Evolutionary conservation across 306 rosid species (phyloP).

Genomic region (Lagenaria siceraria): DNA sequence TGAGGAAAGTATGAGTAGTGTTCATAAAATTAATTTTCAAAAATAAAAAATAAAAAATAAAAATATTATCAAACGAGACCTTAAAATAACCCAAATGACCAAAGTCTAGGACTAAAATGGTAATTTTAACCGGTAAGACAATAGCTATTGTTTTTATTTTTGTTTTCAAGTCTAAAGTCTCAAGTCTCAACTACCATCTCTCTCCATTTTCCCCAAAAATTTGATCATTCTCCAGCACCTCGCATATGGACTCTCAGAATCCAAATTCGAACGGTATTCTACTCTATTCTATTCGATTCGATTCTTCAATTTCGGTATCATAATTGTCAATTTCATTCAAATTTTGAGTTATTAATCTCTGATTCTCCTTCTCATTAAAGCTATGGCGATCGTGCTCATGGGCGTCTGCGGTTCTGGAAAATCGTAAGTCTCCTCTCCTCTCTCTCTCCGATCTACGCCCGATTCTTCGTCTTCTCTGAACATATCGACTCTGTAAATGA

Average conservation of each 20-base stretch:
- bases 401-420: slow-evolving; percentile 90
- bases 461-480: not conserved
- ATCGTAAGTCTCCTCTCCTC: slow-evolving; percentile 33
- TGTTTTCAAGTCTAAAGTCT: too few relatives aligned
- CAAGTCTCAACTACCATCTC: not conserved
- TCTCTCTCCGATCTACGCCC: not conserved
- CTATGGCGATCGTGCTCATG: slow-evolving; percentile 40
- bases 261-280: not conserved
- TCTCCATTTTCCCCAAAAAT: not conserved
- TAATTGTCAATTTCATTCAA: not conserved
- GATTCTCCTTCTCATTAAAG: not conserved
- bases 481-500: not conserved
- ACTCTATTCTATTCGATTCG: not conserved
- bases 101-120: too few relatives aligned
- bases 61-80: too few relatives aligned
- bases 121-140: too few relatives aligned
- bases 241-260: not conserved
- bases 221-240: not conserved
- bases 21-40: too few relatives aligned
- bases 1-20: too few relatives aligned
- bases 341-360: not conserved
- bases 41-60: too few relatives aligned
- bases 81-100: too few relatives aligned
- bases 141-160: too few relatives aligned
- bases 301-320: not conserved